Evolutionary conservation across 2,329 filamentous ascomycete species (phyloP), one percentile per base, ranked within the genome.

Genomic region (Ceratocystis lukuohia): DNA sequence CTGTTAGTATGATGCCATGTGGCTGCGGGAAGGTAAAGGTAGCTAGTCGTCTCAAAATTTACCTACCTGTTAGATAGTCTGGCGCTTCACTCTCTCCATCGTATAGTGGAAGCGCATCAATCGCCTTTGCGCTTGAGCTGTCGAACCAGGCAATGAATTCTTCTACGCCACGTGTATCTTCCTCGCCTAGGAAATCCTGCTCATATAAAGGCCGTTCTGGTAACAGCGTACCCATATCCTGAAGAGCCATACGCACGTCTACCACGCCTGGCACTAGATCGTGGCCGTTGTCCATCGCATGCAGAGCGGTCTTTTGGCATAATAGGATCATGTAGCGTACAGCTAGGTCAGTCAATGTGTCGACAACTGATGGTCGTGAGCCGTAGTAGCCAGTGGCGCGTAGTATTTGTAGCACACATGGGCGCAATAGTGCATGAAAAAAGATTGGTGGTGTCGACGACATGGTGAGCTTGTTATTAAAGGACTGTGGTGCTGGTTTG

Each of bases 341-440:
- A 0, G 91, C 87, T 6, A 97, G 81, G 75, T 96, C 91, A 15
- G 91, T 89, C n/a, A 96, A 75, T 8, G 89, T 87, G 76, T 97
- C 92, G 67, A 96, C 80, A 5, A 95, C 91, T 2, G 88, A 87
- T 1, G 90, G 87, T 65, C 86, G 86, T 63, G 91, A 89, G 53
- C 87, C 82, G 74, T 95, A 89, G 77, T 95, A 97, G 74, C 93
- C 93, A 28, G 91, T 88, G 37, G 92, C 90, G 73, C 93, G 91
- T 64, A 97, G 85, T 72, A 96, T 93, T 76, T 96, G 91, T 67
- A 97, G 84, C 68, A 96, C 84, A 61, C 87, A 87, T 1, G 93
- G 93, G 53, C 91, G 90, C 67, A 97, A 82, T 69, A 96, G 86
- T 68, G 89, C 87, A 76, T 90, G 87, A 77, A 80, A 82, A 66